Conservation (phyloP, 2,329 filamentous ascomycete genomes). For the Hypoxylon sp. region DNA sequence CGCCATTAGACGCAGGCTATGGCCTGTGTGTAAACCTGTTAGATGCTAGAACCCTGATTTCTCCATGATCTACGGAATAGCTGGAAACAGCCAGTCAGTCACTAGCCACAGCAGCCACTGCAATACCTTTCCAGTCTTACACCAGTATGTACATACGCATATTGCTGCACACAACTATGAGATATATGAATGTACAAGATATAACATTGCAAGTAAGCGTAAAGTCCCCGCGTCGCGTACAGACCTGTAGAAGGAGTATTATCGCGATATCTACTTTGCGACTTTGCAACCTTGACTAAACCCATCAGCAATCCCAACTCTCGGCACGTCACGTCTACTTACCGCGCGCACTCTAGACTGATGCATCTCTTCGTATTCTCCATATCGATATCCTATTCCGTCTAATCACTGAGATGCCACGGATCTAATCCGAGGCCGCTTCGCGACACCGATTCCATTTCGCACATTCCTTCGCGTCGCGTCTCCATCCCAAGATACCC, state of each 20-base stretch:
- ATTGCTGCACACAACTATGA: background rate
- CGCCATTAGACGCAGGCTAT: constrained; percentile 15
- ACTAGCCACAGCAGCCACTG: no score
- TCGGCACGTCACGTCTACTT: background rate
- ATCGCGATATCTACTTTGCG: background rate
- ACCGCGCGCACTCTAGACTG: background rate
- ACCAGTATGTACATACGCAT: no score
- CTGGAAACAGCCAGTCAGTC: no score
- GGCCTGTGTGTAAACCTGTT: no score
- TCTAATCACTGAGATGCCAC: constrained; percentile 19
- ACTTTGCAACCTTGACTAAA: background rate
- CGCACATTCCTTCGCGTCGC: constrained; percentile 34
- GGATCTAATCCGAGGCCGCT: constrained; percentile 25
- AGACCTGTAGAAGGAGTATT: constrained; percentile 17
- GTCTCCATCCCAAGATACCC: constrained; percentile 17
- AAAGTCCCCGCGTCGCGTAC: constrained; percentile 20
- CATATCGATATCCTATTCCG: background rate
- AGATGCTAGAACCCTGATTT: no score
- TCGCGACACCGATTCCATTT: constrained; percentile 28
- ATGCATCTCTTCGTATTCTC: background rate
- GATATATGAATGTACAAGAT: background rate
- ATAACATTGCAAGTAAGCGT: background rate
- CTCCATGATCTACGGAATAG: no score
- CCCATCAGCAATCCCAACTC: no score
- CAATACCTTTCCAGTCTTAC: no score